Evolutionary conservation across 2,329 filamentous ascomycete species (phyloP).

Genomic region (Dryadomyces quercivorus): DNA sequence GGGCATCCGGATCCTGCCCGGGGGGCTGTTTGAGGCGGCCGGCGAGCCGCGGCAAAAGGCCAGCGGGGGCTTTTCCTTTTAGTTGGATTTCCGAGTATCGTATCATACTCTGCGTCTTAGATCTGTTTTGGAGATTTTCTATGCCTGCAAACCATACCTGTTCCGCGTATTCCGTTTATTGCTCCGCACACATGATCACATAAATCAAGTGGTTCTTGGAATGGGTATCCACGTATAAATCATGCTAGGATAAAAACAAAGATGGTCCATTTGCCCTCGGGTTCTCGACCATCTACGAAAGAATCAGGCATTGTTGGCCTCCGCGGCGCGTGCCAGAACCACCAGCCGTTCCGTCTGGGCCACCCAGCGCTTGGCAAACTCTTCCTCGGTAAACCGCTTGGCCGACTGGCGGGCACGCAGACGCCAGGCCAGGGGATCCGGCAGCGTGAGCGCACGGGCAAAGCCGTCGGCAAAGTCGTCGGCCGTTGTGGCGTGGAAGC

Average conservation of each 20-base stretch:
- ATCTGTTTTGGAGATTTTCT: no score
- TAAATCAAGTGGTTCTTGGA: no score
- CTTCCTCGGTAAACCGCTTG: conserved; percentile 74
- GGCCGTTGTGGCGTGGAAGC: conserved; percentile 73
- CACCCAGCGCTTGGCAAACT: conserved; percentile 72
- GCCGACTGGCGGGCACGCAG: conserved; percentile 65
- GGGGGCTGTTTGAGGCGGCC: conserved; percentile 64
- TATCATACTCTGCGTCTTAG: not conserved
- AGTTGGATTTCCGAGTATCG: not conserved
- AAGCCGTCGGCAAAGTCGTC: conserved; percentile 74
- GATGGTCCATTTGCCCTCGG: no score
- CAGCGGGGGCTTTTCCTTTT: conserved; percentile 52
- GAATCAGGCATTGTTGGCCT: no score
- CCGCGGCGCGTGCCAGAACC: conserved; percentile 9
- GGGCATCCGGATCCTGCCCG: conserved; percentile 49
- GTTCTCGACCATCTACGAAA: no score
- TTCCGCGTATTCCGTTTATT: no score
- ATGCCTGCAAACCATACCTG: no score
- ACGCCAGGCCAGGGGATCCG: conserved; percentile 64
- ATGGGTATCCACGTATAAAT: not conserved
- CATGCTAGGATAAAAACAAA: not conserved
- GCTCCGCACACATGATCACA: no score
- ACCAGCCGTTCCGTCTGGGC: conserved; percentile 63
- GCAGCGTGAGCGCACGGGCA: conserved; percentile 59
- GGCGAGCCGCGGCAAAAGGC: conserved; percentile 70